Evolutionary conservation across 2,329 filamentous ascomycete genomes (phyloP).

Genomic region (Claviceps digitariae): DNA sequence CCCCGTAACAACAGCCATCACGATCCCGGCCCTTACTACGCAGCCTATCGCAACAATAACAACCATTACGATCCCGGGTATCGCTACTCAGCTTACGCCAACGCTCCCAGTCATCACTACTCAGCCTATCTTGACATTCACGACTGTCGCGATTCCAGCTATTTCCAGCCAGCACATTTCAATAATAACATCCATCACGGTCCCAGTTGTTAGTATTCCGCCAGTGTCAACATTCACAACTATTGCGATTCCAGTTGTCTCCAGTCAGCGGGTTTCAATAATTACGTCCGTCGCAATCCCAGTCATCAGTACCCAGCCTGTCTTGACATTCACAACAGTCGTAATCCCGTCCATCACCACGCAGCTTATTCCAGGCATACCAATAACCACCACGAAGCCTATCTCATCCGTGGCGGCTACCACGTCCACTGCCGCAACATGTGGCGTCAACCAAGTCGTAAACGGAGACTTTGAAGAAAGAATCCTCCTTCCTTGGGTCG

Average conservation of each 20-base stretch:
- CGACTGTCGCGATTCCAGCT: neutral
- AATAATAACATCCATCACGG: neutral
- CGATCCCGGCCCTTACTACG: neutral
- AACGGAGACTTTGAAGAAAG: neutral
- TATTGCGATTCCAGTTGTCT: neutral
- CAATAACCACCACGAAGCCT: neutral
- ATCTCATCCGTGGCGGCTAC: too few species aligned
- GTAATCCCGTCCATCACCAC: neutral
- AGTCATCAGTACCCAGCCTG: neutral
- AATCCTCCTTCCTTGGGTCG: neutral
- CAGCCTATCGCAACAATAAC: neutral
- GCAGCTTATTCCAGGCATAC: neutral
- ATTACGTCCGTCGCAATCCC: neutral
- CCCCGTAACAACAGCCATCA: neutral
- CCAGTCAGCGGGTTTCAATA: neutral
- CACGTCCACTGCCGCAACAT: neutral
- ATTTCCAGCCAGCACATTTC: neutral
- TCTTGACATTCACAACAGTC: neutral
- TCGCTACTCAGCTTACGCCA: neutral
- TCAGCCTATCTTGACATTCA: neutral
- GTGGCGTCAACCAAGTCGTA: neutral
- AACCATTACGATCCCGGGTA: neutral
- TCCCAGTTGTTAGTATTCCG: neutral
- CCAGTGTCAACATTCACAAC: neutral
- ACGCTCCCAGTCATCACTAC: neutral